Conservation (phyloP, 2,329 filamentous ascomycete genomes). For the Purpureocillium lavendulum region DNA sequence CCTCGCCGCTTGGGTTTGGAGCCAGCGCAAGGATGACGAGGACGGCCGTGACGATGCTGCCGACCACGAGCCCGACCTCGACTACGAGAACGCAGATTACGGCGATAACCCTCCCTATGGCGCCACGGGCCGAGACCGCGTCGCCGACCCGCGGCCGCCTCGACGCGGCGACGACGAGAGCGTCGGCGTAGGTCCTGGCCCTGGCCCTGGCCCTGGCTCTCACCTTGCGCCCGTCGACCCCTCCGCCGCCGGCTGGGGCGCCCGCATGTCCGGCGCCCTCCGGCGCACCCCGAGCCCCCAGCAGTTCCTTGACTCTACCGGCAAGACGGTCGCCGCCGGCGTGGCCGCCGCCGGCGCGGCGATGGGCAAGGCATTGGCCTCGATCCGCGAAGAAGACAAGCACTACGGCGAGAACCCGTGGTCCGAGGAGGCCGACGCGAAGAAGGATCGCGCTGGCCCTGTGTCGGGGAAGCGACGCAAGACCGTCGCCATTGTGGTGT, state of each 20-base stretch:
- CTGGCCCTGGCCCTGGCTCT: too few relatives aligned
- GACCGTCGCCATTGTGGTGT: slow-evolving; percentile 83
- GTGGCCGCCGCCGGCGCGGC: slow-evolving; percentile 76
- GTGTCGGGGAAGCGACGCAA: slow-evolving; percentile 48
- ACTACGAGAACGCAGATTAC: slow-evolving; percentile 40
- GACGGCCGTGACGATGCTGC: slow-evolving; percentile 48
- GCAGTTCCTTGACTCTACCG: slow-evolving; percentile 78
- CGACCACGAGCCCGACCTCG: slow-evolving; percentile 42
- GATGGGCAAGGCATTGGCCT: slow-evolving; percentile 72
- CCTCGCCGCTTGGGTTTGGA: slow-evolving; percentile 88
- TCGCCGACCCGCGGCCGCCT: slow-evolving; percentile 24
- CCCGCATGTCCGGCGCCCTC: slow-evolving; percentile 73
- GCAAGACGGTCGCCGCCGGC: slow-evolving; percentile 71
- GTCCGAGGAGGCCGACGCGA: slow-evolving; percentile 80
- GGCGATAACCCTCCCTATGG: slow-evolving; percentile 44
- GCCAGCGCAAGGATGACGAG: slow-evolving; percentile 69
- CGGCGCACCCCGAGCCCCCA: slow-evolving; percentile 78
- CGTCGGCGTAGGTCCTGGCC: slow-evolving; percentile 26
- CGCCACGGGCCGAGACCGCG: slow-evolving; percentile 25
- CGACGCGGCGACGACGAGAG: slow-evolving; percentile 31
- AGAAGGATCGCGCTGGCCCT: slow-evolving; percentile 35
- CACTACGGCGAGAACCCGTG: slow-evolving; percentile 81
- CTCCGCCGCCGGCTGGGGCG: slow-evolving; percentile 52
- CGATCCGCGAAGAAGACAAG: slow-evolving; percentile 77
- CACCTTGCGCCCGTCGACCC: slow-evolving; percentile 16